Evolutionary conservation across 2,329 filamentous ascomycete species (phyloP).

Genomic region (Leptographium flavum): DNA sequence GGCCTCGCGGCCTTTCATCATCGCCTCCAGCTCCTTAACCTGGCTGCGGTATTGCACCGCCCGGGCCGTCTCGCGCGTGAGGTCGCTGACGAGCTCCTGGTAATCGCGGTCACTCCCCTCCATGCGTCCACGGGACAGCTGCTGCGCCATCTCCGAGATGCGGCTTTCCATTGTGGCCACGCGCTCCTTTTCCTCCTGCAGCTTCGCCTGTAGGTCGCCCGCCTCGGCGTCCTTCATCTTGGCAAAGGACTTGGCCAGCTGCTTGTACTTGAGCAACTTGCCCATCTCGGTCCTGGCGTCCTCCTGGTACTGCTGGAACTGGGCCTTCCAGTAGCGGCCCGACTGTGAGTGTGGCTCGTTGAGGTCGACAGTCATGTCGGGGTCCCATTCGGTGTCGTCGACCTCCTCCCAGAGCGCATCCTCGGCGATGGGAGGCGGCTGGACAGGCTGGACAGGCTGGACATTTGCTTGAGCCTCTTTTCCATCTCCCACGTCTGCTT

Average conservation of each 20-base stretch:
- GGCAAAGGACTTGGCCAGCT: conserved; percentile 64
- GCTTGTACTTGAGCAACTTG: conserved; percentile 67
- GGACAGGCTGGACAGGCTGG: not conserved
- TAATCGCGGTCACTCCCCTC: conserved; percentile 28
- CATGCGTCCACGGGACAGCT: conserved; percentile 28
- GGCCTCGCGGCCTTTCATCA: conserved; percentile 27
- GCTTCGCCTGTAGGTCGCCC: conserved; percentile 46
- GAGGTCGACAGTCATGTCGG: conserved; percentile 54
- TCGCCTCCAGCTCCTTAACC: conserved; percentile 42
- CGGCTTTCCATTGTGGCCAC: conserved; percentile 49
- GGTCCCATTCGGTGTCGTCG: conserved; percentile 25
- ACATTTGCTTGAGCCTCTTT: conserved; percentile 6
- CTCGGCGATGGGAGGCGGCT: not conserved
- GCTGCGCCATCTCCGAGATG: conserved; percentile 44
- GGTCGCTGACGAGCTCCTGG: conserved; percentile 33
- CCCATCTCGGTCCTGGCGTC: conserved; percentile 62
- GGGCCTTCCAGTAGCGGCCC: conserved; percentile 66
- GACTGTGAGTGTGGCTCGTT: conserved; percentile 63
- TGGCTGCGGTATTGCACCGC: conserved; percentile 43
- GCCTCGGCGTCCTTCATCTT: conserved; percentile 64
- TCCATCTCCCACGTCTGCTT: conserved; percentile 10
- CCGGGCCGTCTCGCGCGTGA: conserved; percentile 42
- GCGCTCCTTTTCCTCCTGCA: conserved; percentile 54
- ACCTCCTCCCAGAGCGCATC: conserved; percentile 39
- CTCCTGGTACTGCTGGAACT: conserved; percentile 59